Conservation (phyloP, 805 yeast genomes). For the Vanderwaltozyma polyspora region DNA sequence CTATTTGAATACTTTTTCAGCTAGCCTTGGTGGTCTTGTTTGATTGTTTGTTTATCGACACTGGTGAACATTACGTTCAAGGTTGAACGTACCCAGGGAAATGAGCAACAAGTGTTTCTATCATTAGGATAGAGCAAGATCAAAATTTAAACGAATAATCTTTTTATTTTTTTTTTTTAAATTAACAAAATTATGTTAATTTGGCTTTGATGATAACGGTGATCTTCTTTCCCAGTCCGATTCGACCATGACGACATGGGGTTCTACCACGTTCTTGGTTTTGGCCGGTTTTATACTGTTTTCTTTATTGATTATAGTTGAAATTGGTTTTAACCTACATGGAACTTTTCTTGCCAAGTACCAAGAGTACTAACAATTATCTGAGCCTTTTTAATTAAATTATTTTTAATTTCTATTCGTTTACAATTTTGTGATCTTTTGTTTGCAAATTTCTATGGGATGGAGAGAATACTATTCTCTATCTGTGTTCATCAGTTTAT, state of each 20-base stretch:
- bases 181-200: background rate
- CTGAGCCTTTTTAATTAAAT: slow-evolving; percentile 21
- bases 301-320: background rate
- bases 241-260: slow-evolving; percentile 87
- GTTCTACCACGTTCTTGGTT: slow-evolving; percentile 27
- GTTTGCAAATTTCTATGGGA: background rate
- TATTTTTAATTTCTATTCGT: background rate
- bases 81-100: slow-evolving; percentile 15
- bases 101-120: too few relatives aligned
- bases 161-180: background rate
- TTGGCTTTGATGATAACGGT: slow-evolving; percentile 36
- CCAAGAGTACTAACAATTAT: slow-evolving; percentile 21
- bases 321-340: background rate
- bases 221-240: slow-evolving; percentile 89
- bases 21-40: too few relatives aligned
- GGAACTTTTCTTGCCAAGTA: slow-evolving; percentile 84
- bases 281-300: slow-evolving; percentile 15
- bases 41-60: too few relatives aligned
- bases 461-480: too few relatives aligned
- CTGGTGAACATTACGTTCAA: slow-evolving; percentile 4
- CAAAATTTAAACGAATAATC: background rate
- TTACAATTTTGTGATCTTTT: background rate
- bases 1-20: too few relatives aligned
- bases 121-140: slow-evolving; percentile 2
- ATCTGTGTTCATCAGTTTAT: too few relatives aligned